These are phyloP conservation scores for Hypoxylon sp. DNA, from an alignment of 2,329 filamentous ascomycete species.

Conservation along the genomic window DNA sequence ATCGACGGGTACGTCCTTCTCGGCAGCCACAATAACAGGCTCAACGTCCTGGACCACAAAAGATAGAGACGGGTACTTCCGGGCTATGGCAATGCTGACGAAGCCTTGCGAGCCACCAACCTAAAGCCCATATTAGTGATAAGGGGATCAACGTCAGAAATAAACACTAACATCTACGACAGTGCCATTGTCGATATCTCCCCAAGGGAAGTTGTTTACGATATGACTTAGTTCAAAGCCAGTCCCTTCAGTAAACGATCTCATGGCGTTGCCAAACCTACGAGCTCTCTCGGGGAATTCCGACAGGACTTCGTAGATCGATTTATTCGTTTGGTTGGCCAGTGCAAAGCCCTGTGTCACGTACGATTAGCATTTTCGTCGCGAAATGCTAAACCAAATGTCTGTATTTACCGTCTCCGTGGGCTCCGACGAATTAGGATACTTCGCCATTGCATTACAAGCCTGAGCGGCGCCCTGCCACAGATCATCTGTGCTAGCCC, in stretches of 20 bases:
- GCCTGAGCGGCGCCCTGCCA: slow-evolving; percentile 38
- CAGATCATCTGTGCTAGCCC: slow-evolving; percentile 33
- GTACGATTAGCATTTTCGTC: too few species aligned
- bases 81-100: slow-evolving; percentile 31
- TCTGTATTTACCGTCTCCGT: slow-evolving; percentile 35
- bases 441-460: slow-evolving; percentile 39
- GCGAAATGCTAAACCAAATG: too few species aligned
- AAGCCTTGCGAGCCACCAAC: slow-evolving; percentile 43
- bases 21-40: slow-evolving; percentile 22
- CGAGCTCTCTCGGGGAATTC: slow-evolving; percentile 34
- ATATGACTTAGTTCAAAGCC: slow-evolving; percentile 37
- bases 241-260: slow-evolving; percentile 25
- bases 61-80: slow-evolving; percentile 27
- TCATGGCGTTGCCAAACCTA: slow-evolving; percentile 43
- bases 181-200: slow-evolving; percentile 17
- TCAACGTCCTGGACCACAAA: slow-evolving; percentile 53
- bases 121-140: background rate
- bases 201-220: slow-evolving; percentile 39
- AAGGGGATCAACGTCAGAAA: background rate
- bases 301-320: slow-evolving; percentile 41
- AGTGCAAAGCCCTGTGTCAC: slow-evolving; percentile 38
- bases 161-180: slow-evolving; percentile 40
- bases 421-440: slow-evolving; percentile 33
- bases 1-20: slow-evolving; percentile 24
- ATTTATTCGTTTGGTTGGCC: slow-evolving; percentile 33